These are phyloP conservation scores for Monosporascus sp. DNA, from an alignment of 2,329 filamentous ascomycete species.

Conservation along the genomic window DNA sequence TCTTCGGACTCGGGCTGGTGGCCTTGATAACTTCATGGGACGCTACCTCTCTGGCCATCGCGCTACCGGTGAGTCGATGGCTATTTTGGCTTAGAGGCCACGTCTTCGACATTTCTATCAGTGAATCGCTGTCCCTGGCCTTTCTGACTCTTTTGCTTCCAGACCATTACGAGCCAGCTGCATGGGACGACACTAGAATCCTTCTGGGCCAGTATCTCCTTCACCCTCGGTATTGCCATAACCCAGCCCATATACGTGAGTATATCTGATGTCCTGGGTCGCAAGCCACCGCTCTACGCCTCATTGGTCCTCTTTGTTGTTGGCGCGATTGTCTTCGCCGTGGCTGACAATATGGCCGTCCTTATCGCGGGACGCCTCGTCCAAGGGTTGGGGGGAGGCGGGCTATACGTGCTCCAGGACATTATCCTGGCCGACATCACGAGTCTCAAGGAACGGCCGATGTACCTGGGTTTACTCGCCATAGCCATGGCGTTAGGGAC, in stretches of 20 bases:
- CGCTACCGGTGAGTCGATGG: slow-evolving; percentile 12
- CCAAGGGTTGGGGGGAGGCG: slow-evolving; percentile 32
- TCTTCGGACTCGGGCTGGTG: neutral
- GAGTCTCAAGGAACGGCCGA: slow-evolving; percentile 24
- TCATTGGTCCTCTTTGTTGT: slow-evolving; percentile 28
- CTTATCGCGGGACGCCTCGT: slow-evolving; percentile 29
- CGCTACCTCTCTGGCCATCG: slow-evolving; percentile 14
- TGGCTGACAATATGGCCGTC: slow-evolving; percentile 22
- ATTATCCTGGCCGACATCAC: slow-evolving; percentile 32
- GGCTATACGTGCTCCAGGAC: slow-evolving; percentile 26
- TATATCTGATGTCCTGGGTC: slow-evolving; percentile 22
- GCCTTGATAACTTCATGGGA: slow-evolving; percentile 14
- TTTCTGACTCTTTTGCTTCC: neutral
- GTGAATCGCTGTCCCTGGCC: no score
- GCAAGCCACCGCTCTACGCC: slow-evolving; percentile 21
- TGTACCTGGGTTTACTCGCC: slow-evolving; percentile 20
- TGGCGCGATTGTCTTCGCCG: slow-evolving; percentile 35
- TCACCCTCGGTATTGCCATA: slow-evolving; percentile 12
- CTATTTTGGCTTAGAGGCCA: neutral
- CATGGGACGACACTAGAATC: slow-evolving; percentile 12
- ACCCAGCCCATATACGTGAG: slow-evolving; percentile 15
- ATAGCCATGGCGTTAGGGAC: slow-evolving; percentile 42
- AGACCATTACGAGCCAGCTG: slow-evolving; percentile 14
- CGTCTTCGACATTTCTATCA: neutral
- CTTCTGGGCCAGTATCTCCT: slow-evolving; percentile 29